phyloP scores from a whole-genome alignment of 148 eudicot species.

The Silene uniflora region DNA sequence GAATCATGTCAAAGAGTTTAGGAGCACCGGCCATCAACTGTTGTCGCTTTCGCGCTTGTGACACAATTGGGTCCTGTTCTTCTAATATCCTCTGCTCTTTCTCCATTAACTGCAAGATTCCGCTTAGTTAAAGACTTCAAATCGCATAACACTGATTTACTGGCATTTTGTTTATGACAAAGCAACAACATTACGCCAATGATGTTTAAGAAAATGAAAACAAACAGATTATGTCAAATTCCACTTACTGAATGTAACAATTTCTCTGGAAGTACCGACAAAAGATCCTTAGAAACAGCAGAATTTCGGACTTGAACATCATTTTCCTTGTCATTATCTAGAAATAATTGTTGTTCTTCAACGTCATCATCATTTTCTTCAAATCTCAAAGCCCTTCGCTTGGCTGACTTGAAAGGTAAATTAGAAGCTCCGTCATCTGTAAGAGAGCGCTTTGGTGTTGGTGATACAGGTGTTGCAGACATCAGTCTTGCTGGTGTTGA shows the following conservation, averaged over 20 bases:
- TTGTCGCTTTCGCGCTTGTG: constrained; percentile 58
- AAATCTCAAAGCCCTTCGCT: constrained; percentile 53
- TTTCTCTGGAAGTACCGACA: constrained; percentile 1
- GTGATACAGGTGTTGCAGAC: constrained; percentile 55
- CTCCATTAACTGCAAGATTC: constrained; percentile 9
- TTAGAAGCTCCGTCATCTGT: constrained; percentile 36
- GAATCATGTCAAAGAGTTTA: constrained; percentile 64
- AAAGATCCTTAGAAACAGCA: constrained; percentile 4
- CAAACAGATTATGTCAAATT: not conserved
- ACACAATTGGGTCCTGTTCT: constrained; percentile 19
- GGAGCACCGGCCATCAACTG: constrained; percentile 57
- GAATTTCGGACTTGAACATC: constrained; percentile 19
- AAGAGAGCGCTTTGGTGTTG: constrained; percentile 49
- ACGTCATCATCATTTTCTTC: constrained; percentile 26
- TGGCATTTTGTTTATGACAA: not conserved
- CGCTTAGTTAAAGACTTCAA: not conserved
- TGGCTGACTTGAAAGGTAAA: constrained; percentile 41
- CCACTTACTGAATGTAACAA: constrained; percentile 7
- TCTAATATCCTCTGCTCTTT: constrained; percentile 11
- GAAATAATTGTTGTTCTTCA: constrained; percentile 14
- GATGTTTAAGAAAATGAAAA: too few relatives aligned
- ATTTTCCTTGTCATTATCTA: constrained; percentile 16
- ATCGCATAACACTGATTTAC: not conserved
- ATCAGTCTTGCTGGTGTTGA: constrained; percentile 52
- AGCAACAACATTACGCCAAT: too few relatives aligned